These are phyloP conservation scores for Epichloe uncinata DNA, from an alignment of 2,329 filamentous ascomycete genomes.

Conservation along the genomic window DNA sequence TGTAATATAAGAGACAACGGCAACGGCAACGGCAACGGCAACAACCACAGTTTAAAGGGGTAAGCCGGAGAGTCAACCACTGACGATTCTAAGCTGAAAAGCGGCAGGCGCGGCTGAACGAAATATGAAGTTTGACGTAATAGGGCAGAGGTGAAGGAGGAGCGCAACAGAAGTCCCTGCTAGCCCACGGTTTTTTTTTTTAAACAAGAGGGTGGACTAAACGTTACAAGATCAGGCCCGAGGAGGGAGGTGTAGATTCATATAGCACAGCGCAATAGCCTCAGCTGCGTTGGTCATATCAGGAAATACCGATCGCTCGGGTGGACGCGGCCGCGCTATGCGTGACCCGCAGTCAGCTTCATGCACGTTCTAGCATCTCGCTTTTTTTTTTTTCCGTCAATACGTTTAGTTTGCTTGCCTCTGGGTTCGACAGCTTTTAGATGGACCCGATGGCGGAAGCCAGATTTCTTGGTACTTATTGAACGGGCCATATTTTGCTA, in stretches of 20 bases:
- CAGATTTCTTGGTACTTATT: neutral
- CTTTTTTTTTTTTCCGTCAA: neutral
- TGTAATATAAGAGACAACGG: neutral
- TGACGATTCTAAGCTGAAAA: neutral
- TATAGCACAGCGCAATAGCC: conserved; percentile 4
- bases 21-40: neutral
- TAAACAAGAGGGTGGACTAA: neutral
- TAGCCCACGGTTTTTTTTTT: neutral
- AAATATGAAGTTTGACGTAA: neutral
- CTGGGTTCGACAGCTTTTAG: neutral
- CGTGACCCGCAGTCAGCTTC: conserved; percentile 1
- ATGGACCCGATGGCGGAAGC: neutral
- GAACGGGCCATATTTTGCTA: neutral
- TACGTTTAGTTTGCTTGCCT: neutral
- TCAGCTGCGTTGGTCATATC: neutral
- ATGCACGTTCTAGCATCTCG: neutral
- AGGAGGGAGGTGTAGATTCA: neutral
- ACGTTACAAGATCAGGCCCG: neutral
- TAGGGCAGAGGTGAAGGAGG: neutral
- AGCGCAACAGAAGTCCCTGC: neutral
- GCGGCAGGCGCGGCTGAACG: neutral
- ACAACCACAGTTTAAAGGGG: neutral
- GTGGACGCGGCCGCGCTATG: conserved; percentile 1
- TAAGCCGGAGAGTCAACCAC: neutral
- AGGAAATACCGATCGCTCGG: conserved; percentile 2